Conservation (phyloP, 768 basidiomycete species). For the Mycena vitilis region DNA sequence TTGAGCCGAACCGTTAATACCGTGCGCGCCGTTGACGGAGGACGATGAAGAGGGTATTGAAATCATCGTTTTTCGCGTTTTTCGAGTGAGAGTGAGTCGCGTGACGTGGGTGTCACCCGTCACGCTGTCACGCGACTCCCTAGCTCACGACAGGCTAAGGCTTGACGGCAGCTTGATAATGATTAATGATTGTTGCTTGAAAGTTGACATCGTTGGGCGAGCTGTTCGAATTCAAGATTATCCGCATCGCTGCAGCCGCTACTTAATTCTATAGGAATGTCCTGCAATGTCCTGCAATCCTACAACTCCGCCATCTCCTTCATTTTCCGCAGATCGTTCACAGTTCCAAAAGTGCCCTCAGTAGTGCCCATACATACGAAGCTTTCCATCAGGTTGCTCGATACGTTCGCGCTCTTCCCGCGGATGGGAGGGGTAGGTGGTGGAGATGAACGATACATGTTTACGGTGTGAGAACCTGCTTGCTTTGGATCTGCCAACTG, state of each 20-base stretch:
- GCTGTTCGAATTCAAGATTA: too few relatives aligned
- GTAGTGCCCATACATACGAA: slow-evolving; percentile 63
- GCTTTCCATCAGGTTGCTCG: slow-evolving; percentile 67
- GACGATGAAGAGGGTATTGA: slow-evolving; percentile 29
- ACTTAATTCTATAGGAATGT: background rate
- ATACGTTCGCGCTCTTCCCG: slow-evolving; percentile 54
- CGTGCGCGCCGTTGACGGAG: slow-evolving; percentile 63
- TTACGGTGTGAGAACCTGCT: background rate
- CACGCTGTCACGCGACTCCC: too few relatives aligned
- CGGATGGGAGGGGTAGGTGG: slow-evolving; percentile 63
- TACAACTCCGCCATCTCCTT: slow-evolving; percentile 4
- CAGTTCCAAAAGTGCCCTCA: slow-evolving; percentile 53
- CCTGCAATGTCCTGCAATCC: too few relatives aligned
- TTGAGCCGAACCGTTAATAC: slow-evolving; percentile 57
- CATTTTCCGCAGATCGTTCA: slow-evolving; percentile 47
- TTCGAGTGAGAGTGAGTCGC: background rate
- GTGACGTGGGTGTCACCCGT: background rate
- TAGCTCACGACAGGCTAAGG: too few relatives aligned
- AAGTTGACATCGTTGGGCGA: too few relatives aligned
- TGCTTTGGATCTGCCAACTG: too few relatives aligned
- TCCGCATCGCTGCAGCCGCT: too few relatives aligned
- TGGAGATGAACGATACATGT: slow-evolving; percentile 55
- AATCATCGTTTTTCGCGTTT: slow-evolving; percentile 17
- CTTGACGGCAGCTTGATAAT: too few relatives aligned
- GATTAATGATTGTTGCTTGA: too few relatives aligned